Percentiles rank a stretch among this genome's conserved stretches.
Conservation (phyloP, 345 rosid species). For the Murraya koenigii region DNA sequence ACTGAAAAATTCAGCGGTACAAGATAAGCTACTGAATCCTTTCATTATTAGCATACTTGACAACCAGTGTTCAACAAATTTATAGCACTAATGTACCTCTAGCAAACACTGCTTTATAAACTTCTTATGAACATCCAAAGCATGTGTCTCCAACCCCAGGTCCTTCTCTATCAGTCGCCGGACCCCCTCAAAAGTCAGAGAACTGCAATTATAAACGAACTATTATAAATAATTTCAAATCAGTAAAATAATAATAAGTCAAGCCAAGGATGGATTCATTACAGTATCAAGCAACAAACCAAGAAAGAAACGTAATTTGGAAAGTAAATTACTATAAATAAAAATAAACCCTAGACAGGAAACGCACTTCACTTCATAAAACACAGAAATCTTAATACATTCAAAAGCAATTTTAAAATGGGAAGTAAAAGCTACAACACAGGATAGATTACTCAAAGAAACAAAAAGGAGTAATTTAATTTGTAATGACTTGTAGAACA, state of each 20-base stretch:
- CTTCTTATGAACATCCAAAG: slow-evolving; percentile 76
- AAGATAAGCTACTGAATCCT: not conserved
- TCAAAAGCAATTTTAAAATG: not conserved
- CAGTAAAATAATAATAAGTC: not conserved
- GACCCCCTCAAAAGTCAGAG: slow-evolving; percentile 76
- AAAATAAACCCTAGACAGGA: not conserved
- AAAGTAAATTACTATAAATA: not conserved
- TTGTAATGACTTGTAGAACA: not conserved
- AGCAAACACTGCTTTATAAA: slow-evolving; percentile 58
- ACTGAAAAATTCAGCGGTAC: not conserved
- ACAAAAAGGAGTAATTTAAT: not conserved
- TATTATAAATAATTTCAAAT: not conserved
- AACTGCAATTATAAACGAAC: slow-evolving; percentile 36
- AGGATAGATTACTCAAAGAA: not conserved
- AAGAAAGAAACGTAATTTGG: not conserved
- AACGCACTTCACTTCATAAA: not conserved
- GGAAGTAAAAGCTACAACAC: not conserved
- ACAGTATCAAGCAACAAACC: not conserved
- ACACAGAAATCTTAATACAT: not conserved
- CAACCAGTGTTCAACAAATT: not conserved
- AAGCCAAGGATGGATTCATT: not conserved
- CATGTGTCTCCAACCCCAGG: slow-evolving; percentile 58
- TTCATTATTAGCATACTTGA: not conserved
- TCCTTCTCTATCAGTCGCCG: slow-evolving; percentile 84
- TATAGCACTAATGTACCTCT: slow-evolving; percentile 35